Conservation (phyloP, 768 basidiomycete genomes). For the Termitomyces sp. region DNA sequence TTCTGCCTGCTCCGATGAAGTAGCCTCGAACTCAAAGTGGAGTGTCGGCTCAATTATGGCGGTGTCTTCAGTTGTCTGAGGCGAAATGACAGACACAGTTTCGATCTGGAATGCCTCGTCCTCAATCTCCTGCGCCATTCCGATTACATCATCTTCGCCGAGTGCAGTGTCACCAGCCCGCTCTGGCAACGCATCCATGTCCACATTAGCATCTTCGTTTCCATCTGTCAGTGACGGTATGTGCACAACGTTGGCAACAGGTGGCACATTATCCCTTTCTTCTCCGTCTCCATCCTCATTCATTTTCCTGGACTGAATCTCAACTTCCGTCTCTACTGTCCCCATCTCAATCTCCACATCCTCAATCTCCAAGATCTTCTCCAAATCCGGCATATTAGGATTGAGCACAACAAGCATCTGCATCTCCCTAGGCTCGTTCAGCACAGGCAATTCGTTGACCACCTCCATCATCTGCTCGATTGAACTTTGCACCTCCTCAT, state of each 20-base stretch:
- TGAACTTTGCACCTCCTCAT: not conserved
- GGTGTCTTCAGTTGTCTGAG: not conserved
- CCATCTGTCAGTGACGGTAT: not conserved
- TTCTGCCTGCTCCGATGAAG: not conserved
- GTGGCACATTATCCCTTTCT: not conserved
- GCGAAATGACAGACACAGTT: not conserved
- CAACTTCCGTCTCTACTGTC: not conserved
- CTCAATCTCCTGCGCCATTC: not conserved
- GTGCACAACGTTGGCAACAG: not conserved
- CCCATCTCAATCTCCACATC: not conserved
- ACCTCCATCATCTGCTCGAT: not conserved
- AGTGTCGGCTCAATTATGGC: not conserved
- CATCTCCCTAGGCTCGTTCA: not conserved
- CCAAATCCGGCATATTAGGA: not conserved
- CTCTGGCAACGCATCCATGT: not conserved
- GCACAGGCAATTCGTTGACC: not conserved
- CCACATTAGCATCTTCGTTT: not conserved
- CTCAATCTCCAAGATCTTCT: not conserved
- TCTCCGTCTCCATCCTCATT: not conserved
- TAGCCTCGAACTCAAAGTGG: not conserved
- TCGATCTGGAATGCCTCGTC: not conserved
- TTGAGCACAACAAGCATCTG: not conserved
- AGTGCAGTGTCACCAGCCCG: not conserved
- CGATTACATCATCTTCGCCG: not conserved
- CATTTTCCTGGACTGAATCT: not conserved